phyloP scores from a whole-genome alignment of 257 asterid species.

The Capsicum chinense region DNA sequence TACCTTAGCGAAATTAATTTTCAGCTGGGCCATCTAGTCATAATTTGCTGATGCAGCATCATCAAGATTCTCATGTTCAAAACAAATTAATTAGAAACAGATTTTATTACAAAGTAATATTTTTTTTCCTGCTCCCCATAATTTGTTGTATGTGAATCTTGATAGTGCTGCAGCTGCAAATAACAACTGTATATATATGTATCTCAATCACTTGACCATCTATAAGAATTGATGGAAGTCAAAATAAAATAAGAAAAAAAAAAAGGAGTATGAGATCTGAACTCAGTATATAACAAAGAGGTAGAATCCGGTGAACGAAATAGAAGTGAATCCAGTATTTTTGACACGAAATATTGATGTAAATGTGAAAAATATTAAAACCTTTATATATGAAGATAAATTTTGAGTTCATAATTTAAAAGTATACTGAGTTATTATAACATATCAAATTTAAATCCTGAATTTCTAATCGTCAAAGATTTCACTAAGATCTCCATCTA shows the following conservation, averaged over 20 bases:
- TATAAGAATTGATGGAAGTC: neutral
- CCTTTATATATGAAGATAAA: too few species aligned
- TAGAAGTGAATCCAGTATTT: too few species aligned
- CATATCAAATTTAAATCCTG: too few species aligned
- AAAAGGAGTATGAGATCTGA: too few species aligned
- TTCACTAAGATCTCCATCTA: neutral
- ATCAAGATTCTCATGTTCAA: slow-evolving; percentile 27
- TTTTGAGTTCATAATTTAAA: too few species aligned
- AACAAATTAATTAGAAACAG: neutral
- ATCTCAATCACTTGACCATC: neutral
- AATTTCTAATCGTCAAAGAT: neutral
- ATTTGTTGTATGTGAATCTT: slow-evolving; percentile 38
- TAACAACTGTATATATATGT: slow-evolving; percentile 29
- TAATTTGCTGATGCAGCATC: slow-evolving; percentile 49
- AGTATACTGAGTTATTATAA: neutral
- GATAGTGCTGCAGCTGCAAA: slow-evolving; percentile 46
- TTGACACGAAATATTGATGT: too few species aligned
- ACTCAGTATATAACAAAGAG: too few species aligned
- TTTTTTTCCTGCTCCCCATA: neutral
- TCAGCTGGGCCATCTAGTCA: neutral
- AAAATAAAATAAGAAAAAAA: neutral
- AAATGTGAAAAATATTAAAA: too few species aligned
- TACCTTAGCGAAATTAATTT: too few species aligned
- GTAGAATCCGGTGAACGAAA: too few species aligned
- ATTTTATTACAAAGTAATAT: neutral